These are phyloP conservation scores for Rauvolfia tetraphylla DNA, from an alignment of 257 asterid genomes.

Conservation along the genomic window DNA sequence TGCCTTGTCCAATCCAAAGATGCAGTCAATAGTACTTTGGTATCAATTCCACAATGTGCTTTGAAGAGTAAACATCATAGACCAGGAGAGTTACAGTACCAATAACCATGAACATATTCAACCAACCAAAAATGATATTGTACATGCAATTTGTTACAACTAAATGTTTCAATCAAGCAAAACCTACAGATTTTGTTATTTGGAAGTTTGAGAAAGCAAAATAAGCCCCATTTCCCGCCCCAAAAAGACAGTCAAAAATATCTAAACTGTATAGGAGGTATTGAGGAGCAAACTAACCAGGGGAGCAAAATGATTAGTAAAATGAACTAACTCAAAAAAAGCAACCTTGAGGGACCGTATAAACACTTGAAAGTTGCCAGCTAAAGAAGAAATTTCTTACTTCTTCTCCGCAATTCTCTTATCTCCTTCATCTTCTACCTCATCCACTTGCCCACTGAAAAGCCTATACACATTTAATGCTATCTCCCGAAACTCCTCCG, in stretches of 20 bases:
- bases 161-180: background rate
- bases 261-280: background rate
- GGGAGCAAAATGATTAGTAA: background rate
- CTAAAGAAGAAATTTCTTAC: constrained; percentile 22
- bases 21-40: background rate
- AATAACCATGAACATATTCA: constrained; percentile 1
- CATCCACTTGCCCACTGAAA: constrained; percentile 36
- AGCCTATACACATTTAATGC: constrained; percentile 61
- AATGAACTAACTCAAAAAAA: background rate
- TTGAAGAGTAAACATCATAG: background rate
- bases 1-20: background rate
- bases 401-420: constrained; percentile 47
- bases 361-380: background rate
- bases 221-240: background rate
- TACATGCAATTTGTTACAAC: background rate
- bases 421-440: constrained; percentile 45
- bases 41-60: background rate
- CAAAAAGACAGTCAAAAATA: background rate
- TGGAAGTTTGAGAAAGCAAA: background rate
- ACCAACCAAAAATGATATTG: background rate
- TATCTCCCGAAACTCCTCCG: constrained; percentile 90
- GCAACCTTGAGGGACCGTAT: no score
- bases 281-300: background rate
- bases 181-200: background rate
- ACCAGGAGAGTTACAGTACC: background rate